Evolutionary conservation across 2,329 filamentous ascomycete species (phyloP).

Genomic region (Elsinoe australis): DNA sequence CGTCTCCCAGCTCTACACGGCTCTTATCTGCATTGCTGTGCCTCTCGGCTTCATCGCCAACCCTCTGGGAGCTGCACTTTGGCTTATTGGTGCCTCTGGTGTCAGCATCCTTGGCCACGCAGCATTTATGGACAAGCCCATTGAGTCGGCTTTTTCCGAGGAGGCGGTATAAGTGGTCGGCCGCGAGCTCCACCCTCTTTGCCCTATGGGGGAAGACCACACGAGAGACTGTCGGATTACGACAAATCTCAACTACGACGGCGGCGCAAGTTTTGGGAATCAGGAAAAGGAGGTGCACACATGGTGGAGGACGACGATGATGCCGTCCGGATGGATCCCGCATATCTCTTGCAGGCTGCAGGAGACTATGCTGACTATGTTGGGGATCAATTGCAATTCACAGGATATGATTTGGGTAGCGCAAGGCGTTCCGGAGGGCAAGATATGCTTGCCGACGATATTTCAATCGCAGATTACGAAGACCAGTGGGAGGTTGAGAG

Average conservation of each 20-base stretch:
- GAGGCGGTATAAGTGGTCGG: constrained; percentile 99
- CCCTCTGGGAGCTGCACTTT: constrained; percentile 76
- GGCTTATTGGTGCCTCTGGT: constrained; percentile 92
- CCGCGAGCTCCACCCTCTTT: constrained; percentile 90
- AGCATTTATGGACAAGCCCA: constrained; percentile 92
- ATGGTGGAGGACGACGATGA: constrained; percentile 42
- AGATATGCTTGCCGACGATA: constrained; percentile 41
- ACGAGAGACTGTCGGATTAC: constrained; percentile 47
- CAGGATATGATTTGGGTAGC: constrained; percentile 40
- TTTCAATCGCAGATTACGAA: constrained; percentile 42
- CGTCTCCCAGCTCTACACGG: constrained; percentile 89
- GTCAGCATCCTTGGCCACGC: constrained; percentile 94
- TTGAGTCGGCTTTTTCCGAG: constrained; percentile 99
- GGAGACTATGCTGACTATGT: constrained; percentile 29
- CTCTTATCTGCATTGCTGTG: constrained; percentile 71
- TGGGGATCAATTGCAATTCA: constrained; percentile 43
- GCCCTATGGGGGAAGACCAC: constrained; percentile 98
- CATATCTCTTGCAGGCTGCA: constrained; percentile 27
- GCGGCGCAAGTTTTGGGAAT: constrained; percentile 15
- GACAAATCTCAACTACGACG: constrained; percentile 11
- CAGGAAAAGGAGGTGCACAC: constrained; percentile 16
- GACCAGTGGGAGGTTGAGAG: constrained; percentile 32
- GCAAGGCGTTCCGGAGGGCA: constrained; percentile 37
- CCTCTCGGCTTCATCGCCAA: constrained; percentile 80
- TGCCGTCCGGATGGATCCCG: constrained; percentile 37